Evolutionary conservation across 192 early-diverging fungal genomes (phyloP), one percentile per base, ranked within the genome.

Genomic region (Polychytrium aggregatum): DNA sequence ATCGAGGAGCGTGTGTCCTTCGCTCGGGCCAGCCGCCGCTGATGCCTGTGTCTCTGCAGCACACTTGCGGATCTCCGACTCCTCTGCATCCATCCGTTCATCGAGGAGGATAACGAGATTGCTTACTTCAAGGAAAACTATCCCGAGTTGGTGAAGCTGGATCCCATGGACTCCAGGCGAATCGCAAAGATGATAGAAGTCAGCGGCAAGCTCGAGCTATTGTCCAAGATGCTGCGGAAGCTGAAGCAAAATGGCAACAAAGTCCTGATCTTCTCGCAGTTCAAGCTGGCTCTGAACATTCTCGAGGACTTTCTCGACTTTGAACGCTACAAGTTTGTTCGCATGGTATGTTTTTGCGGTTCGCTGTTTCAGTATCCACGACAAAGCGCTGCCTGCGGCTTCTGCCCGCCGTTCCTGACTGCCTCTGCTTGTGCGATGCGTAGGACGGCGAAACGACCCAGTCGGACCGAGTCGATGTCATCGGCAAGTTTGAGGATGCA

Each of bases 401-500:
- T 34, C 28, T 7, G 20, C 44, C 11, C 17, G 14, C 26, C 41
- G n/a, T 39, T 7, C 2, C 28, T 17, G 9, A 11, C 20, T 18
- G 9, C n/a, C 10, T 11, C 13, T 31, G 21, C 9, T 48, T 48
- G 8, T 48, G 10, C 6, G n/a, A 25, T 55, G 18, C 7, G 3
- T 37, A 70, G 55, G 82, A 88, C 52, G 84, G 85, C 22, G 57
- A 63, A 2, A 79, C 74, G 10, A 37, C 62, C n/a, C n/a, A n/a
- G 62, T 64, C 20, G 47, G 38, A 8, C 44, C n/a, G n/a, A n/a
- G n/a, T 92, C 43, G 89, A 83, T 0, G 78, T 99, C 47, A 90
- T 99, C 4, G 81, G 82, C 36, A 83, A 80, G 55, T 99, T 99
- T 70, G 97, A 99, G 62, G 74, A 85, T 1, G 92, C 96, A 56